Evolutionary conservation across 257 asterid genomes (phyloP), one percentile per base, ranked within the genome.

Genomic region (Sherardia arvensis): DNA sequence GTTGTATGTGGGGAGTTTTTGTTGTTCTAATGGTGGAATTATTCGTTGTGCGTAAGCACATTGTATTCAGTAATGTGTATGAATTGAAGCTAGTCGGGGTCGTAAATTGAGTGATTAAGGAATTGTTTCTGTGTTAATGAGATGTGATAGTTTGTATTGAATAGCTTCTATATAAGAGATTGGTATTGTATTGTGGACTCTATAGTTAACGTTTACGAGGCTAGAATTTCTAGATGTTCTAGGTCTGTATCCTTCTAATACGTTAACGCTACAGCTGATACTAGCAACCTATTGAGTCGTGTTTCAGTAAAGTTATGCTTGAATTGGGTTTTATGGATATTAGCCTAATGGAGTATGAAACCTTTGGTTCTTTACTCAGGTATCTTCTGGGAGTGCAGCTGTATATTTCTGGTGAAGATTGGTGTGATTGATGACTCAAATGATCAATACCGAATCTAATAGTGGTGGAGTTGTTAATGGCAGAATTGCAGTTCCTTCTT

Each of bases 391-490:
- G 59, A 62, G 49, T 43, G 56, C 29, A n/a, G 61, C 57, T 63
- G 29, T 68, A 40, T 36, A 62, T 49, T 33, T 64, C 55, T 54
- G 27, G 40, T 43, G 54, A 55, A 33, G 47, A 20, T 34, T 45
- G 59, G 69, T 58, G 61, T 57, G 10, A 22, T 79, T 63, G 66
- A 62, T 71, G 71, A 68, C 59, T 55, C 54, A 73, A 80, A 88
- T 88, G 96, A 79, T 81, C 74, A 84, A 83, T 56, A 57, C 85
- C 18, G 86, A 77, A 76, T 54, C 21, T 67, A 81, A 71, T 61
- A 68, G 51, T 53, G 75, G 62, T 60, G 86, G 77, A 58, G 69
- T 66, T 69, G 75, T 49, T 67, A 55, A 64, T 64, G 81, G 61
- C 22, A 66, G 75, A 65, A 58, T 64, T 58, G 56, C 45, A 53